Evolutionary conservation across 352 stramenopile species (phyloP).

Genomic region (Pythium scleroteichum): DNA sequence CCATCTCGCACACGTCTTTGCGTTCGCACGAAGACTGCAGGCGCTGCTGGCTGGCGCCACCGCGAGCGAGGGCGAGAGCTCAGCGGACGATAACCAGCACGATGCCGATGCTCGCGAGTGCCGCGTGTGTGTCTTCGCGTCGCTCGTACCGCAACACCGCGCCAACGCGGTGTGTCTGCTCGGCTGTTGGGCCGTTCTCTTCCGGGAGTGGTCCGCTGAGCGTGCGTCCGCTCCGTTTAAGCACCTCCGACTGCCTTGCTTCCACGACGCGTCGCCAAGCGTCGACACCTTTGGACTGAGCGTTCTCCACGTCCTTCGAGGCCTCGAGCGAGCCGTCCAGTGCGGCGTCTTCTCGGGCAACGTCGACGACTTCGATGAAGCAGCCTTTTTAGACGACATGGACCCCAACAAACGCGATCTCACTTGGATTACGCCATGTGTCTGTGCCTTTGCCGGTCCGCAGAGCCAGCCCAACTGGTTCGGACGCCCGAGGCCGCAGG

Average conservation of each 20-base stretch:
- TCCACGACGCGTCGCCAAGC: constrained; percentile 34
- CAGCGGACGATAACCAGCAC: constrained; percentile 10
- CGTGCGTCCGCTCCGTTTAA: constrained; percentile 59
- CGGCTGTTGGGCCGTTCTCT: constrained; percentile 71
- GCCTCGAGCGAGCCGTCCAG: constrained; percentile 52
- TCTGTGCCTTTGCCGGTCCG: constrained; percentile 35
- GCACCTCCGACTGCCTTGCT: constrained; percentile 32
- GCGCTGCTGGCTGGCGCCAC: constrained; percentile 40
- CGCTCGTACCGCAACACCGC: constrained; percentile 49
- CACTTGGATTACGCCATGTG: constrained; percentile 34
- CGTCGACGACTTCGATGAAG: constrained; percentile 25
- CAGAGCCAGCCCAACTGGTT: constrained; percentile 62
- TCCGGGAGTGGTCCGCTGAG: constrained; percentile 51
- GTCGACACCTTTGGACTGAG: constrained; percentile 31
- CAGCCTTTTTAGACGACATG: constrained; percentile 27
- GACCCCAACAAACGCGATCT: constrained; percentile 26
- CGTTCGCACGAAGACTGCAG: constrained; percentile 84
- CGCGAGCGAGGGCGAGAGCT: constrained; percentile 1
- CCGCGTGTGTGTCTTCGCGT: constrained; percentile 68
- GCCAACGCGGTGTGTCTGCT: constrained; percentile 92
- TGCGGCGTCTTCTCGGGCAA: constrained; percentile 81
- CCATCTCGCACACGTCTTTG: constrained; percentile 90
- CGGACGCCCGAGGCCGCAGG: constrained; percentile 54
- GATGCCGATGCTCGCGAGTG: constrained; percentile 21
- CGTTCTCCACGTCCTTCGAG: constrained; percentile 32